phyloP scores from a whole-genome alignment of 768 basidiomycete genomes.

The Ramaria sp. region DNA sequence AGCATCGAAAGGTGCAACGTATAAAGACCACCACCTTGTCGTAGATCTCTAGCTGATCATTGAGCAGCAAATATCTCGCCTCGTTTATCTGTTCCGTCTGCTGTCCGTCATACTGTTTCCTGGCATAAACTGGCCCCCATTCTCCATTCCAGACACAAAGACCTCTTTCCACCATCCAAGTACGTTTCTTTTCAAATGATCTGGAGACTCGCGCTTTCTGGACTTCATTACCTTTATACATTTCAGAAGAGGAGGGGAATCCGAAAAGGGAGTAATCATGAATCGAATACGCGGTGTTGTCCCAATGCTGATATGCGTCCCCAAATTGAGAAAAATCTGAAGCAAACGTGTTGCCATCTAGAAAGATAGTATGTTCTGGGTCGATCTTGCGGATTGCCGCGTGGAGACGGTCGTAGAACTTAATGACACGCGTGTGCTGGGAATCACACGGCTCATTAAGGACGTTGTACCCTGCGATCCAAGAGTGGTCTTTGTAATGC shows the following conservation, averaged over 20 bases:
- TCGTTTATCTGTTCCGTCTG: slow-evolving; percentile 58
- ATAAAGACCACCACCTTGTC: slow-evolving; percentile 31
- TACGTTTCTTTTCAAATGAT: slow-evolving; percentile 63
- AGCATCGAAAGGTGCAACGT: neutral
- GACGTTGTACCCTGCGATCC: slow-evolving; percentile 83
- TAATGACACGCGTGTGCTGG: slow-evolving; percentile 48
- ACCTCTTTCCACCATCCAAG: slow-evolving; percentile 61
- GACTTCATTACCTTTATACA: slow-evolving; percentile 39
- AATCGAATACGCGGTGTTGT: slow-evolving; percentile 67
- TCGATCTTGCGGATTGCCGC: slow-evolving; percentile 63
- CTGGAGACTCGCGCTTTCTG: slow-evolving; percentile 41
- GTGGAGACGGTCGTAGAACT: slow-evolving; percentile 59
- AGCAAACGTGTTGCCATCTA: slow-evolving; percentile 80
- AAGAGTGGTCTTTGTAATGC: slow-evolving; percentile 67
- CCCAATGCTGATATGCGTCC: slow-evolving; percentile 48
- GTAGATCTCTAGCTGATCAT: slow-evolving; percentile 71
- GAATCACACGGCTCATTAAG: slow-evolving; percentile 78
- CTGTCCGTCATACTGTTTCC: slow-evolving; percentile 44
- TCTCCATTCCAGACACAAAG: slow-evolving; percentile 75
- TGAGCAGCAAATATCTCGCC: slow-evolving; percentile 49
- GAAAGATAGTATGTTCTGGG: slow-evolving; percentile 60
- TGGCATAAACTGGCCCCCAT: slow-evolving; percentile 75
- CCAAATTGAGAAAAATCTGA: slow-evolving; percentile 67
- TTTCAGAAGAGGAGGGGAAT: slow-evolving; percentile 49
- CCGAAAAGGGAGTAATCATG: slow-evolving; percentile 69